Conservation (phyloP, 1,284 basidiomycete species). For the Trichosporon sp. region DNA sequence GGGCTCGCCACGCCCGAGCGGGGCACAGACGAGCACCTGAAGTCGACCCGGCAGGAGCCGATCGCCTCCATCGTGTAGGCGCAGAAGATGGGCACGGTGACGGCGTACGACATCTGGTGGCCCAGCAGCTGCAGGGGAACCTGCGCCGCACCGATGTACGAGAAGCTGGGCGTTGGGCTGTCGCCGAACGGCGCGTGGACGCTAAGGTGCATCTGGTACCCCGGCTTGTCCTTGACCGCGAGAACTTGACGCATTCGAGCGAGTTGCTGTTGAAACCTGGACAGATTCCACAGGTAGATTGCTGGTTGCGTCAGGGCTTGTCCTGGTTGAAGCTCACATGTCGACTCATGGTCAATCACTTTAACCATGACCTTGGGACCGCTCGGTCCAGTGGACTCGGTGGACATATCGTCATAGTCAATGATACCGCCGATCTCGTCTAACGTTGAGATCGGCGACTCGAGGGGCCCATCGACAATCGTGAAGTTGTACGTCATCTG, state of each 20-base stretch:
- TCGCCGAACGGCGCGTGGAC: conserved; percentile 92
- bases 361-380: conserved; percentile 88
- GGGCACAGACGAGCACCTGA: conserved; percentile 49
- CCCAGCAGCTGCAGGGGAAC: conserved; percentile 80
- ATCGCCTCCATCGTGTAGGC: conserved; percentile 90
- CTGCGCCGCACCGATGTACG: conserved; percentile 84
- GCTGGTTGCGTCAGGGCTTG: conserved; percentile 56
- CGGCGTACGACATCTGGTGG: conserved; percentile 72
- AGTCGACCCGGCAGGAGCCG: conserved; percentile 75
- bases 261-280: conserved; percentile 82
- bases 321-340: conserved; percentile 48
- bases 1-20: conserved; percentile 47
- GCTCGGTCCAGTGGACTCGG: conserved; percentile 69
- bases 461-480: conserved; percentile 67
- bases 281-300: conserved; percentile 87
- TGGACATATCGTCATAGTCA: conserved; percentile 89
- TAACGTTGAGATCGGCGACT: conserved; percentile 71
- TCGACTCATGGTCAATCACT: conserved; percentile 82
- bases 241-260: conserved; percentile 92
- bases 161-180: conserved; percentile 77
- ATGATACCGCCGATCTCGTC: conserved; percentile 85
- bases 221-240: conserved; percentile 88
- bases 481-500: conserved; percentile 89
- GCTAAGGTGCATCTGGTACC: conserved; percentile 89
- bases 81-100: conserved; percentile 81